These are phyloP conservation scores for Cyclotella distinguenda DNA, from an alignment of 108 stramenopile genomes.

Conservation along the genomic window DNA sequence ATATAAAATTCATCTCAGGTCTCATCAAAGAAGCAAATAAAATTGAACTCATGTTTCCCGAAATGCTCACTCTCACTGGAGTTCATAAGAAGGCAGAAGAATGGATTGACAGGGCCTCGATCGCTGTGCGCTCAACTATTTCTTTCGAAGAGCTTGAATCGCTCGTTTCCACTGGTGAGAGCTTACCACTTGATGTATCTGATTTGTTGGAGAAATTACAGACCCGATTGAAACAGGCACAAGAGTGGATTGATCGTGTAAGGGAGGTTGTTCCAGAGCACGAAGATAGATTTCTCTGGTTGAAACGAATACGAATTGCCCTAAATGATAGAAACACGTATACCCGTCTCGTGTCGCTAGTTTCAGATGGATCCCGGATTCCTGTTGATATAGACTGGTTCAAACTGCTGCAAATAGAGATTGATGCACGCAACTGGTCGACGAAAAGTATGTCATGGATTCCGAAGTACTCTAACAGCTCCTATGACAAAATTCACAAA, in stretches of 20 bases:
- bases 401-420: conserved; percentile 72
- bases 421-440: conserved; percentile 76
- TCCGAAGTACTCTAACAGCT: conserved; percentile 30
- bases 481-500: conserved; percentile 38
- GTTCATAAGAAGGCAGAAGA: conserved; percentile 54
- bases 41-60: conserved; percentile 59
- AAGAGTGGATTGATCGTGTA: conserved; percentile 63
- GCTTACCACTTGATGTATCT: conserved; percentile 63
- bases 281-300: conserved; percentile 51
- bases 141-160: conserved; percentile 66
- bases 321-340: conserved; percentile 46
- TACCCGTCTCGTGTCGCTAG: conserved; percentile 48
- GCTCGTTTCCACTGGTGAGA: conserved; percentile 54
- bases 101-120: conserved; percentile 77
- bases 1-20: conserved; percentile 51
- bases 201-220: conserved; percentile 73
- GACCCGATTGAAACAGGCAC: conserved; percentile 48
- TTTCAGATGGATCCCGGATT: conserved; percentile 71
- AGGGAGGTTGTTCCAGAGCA: conserved; percentile 52
- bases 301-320: conserved; percentile 50
- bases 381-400: conserved; percentile 69
- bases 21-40: conserved; percentile 69
- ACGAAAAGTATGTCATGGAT: conserved; percentile 71
- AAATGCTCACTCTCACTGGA: conserved; percentile 44
- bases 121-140: conserved; percentile 75